Percentiles rank a stretch among this genome's conserved stretches.
Evolutionary conservation across 2,329 filamentous ascomycete species (phyloP).

Genomic region (Xylaria sp.): DNA sequence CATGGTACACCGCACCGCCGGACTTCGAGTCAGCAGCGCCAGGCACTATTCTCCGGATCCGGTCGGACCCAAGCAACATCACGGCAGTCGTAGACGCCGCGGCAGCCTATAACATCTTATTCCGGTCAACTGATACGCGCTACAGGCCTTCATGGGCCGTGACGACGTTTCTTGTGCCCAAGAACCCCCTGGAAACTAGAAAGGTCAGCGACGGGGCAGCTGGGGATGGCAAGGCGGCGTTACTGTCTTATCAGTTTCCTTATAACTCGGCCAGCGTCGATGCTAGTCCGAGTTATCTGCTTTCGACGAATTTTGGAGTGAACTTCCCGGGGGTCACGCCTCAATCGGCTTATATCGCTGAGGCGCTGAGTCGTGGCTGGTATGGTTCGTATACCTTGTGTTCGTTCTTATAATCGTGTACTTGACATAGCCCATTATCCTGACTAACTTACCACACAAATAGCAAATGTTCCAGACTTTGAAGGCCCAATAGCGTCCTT

Average conservation of each 20-base stretch:
- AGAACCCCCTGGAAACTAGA: background rate
- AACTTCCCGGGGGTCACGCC: constrained; percentile 32
- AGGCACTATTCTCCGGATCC: constrained; percentile 48
- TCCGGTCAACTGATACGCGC: constrained; percentile 51
- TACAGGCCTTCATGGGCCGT: constrained; percentile 53
- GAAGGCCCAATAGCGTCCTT: constrained; percentile 54
- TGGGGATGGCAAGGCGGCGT: constrained; percentile 32
- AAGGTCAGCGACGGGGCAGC: constrained; percentile 1
- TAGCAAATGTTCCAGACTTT: constrained; percentile 54
- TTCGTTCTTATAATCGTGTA: background rate
- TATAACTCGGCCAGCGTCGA: constrained; percentile 52
- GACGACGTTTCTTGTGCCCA: constrained; percentile 49
- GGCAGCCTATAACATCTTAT: constrained; percentile 46
- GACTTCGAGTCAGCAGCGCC: constrained; percentile 45
- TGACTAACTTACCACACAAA: background rate
- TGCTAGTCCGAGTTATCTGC: constrained; percentile 50
- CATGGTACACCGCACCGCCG: constrained; percentile 49
- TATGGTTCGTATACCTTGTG: constrained; percentile 23
- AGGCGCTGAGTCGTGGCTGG: constrained; percentile 57
- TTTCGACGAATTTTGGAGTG: constrained; percentile 29
- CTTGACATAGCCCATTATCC: background rate
- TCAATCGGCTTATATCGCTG: constrained; percentile 42
- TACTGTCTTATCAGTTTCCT: constrained; percentile 55
- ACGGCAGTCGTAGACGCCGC: background rate
- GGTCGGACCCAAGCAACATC: constrained; percentile 45